Evolutionary conservation across 2,329 filamentous ascomycete genomes (phyloP).

Genomic region (Colletotrichum tabaci): DNA sequence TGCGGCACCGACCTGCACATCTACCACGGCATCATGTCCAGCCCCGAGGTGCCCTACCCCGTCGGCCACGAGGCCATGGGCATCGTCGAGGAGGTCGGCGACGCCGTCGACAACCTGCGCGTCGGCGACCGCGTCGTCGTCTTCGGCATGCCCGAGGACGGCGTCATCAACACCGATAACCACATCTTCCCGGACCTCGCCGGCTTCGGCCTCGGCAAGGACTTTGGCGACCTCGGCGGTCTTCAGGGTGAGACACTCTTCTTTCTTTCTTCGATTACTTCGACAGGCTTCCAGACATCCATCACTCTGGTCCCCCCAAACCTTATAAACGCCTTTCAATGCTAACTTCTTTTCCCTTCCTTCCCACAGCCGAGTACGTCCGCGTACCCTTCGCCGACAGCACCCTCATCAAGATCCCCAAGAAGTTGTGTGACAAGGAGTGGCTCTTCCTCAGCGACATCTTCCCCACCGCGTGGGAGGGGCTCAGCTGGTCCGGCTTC

Average conservation of each 20-base stretch:
- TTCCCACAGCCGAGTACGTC: slow-evolving; percentile 64
- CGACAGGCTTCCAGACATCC: not conserved
- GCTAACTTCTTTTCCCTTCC: not conserved
- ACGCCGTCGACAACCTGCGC: slow-evolving; percentile 51
- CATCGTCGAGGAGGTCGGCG: slow-evolving; percentile 53
- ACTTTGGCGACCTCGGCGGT: slow-evolving; percentile 22
- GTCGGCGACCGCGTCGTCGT: slow-evolving; percentile 58
- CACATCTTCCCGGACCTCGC: not conserved
- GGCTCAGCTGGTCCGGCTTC: slow-evolving; percentile 70
- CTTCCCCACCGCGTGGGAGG: slow-evolving; percentile 69
- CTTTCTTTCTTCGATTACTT: no score
- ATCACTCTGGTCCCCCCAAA: no score
- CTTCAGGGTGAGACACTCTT: slow-evolving; percentile 21
- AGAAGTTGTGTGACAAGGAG: slow-evolving; percentile 73
- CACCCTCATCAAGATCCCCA: slow-evolving; percentile 74
- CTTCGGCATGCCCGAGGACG: slow-evolving; percentile 45
- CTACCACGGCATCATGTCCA: slow-evolving; percentile 49
- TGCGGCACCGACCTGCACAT: slow-evolving; percentile 55
- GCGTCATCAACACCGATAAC: slow-evolving; percentile 15
- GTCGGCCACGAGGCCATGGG: slow-evolving; percentile 61
- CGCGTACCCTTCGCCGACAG: slow-evolving; percentile 77
- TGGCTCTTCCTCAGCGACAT: slow-evolving; percentile 65
- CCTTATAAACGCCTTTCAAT: not conserved
- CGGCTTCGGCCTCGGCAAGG: slow-evolving; percentile 11
- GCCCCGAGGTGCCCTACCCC: slow-evolving; percentile 43